These are phyloP conservation scores for Rhodotorula babjevae DNA, from an alignment of 768 basidiomycete genomes.

Conservation along the genomic window DNA sequence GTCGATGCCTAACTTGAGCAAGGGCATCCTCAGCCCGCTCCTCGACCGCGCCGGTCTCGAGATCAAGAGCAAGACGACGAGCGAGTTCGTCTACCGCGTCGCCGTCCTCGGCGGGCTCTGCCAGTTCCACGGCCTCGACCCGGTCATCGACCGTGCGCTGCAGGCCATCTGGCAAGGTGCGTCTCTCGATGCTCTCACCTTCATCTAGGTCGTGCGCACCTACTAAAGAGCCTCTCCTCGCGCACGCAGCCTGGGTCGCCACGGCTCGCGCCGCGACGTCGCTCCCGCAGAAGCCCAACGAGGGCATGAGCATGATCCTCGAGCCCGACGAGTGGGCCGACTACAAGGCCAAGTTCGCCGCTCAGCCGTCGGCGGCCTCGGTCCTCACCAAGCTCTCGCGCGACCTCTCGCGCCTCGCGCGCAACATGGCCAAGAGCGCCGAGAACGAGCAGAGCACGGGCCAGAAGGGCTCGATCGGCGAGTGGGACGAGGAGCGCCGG, in stretches of 20 bases:
- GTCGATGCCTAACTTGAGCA: neutral
- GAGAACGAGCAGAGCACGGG: neutral
- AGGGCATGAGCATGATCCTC: neutral
- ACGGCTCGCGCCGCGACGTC: constrained; percentile 4
- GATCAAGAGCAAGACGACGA: neutral
- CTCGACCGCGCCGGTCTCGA: neutral
- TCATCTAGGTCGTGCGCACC: too few species aligned
- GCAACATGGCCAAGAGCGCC: neutral
- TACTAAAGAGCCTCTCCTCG: too few species aligned
- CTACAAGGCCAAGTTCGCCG: neutral
- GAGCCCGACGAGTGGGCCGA: neutral
- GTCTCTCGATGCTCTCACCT: neutral
- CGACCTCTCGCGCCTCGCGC: neutral
- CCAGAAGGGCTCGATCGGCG: neutral
- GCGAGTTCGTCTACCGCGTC: neutral
- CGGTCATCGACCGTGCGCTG: constrained; percentile 7
- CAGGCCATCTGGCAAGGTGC: constrained; percentile 6
- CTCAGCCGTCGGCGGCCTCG: neutral
- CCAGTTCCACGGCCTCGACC: constrained; percentile 8
- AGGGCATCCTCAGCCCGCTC: neutral
- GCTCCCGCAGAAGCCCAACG: neutral
- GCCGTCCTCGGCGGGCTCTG: neutral
- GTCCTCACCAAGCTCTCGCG: neutral
- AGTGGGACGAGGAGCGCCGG: constrained; percentile 6
- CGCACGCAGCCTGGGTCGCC: neutral